A percentile compares a stretch with the other conserved stretches of the same genome.
phyloP scores from a whole-genome alignment of 805 yeast genomes.

The Candida pseudoglaebosa region DNA sequence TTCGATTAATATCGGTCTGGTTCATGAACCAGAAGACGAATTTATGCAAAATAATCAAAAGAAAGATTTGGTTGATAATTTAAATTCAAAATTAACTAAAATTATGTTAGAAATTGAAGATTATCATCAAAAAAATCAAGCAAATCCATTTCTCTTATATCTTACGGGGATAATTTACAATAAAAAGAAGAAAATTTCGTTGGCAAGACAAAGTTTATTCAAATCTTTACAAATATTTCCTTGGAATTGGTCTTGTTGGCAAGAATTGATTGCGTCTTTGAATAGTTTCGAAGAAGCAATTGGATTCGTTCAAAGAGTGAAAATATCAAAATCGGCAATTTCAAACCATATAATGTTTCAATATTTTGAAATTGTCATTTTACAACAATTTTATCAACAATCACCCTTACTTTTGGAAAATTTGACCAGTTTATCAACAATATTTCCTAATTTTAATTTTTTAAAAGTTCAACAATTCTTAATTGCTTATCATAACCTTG shows the following conservation, averaged over 20 bases:
- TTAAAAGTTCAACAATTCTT: slow-evolving; percentile 80
- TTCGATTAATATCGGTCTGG: slow-evolving; percentile 41
- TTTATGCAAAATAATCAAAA: slow-evolving; percentile 16
- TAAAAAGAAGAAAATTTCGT: slow-evolving; percentile 54
- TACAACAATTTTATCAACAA: slow-evolving; percentile 78
- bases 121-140: slow-evolving; percentile 25
- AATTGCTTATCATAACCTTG: slow-evolving; percentile 77
- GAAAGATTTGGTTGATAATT: slow-evolving; percentile 9
- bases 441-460: slow-evolving; percentile 72
- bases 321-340: slow-evolving; percentile 30
- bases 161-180: slow-evolving; percentile 65
- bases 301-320: slow-evolving; percentile 32
- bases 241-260: slow-evolving; percentile 93
- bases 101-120: slow-evolving; percentile 39
- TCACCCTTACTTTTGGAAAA: slow-evolving; percentile 48
- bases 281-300: slow-evolving; percentile 59
- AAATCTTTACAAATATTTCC: slow-evolving; percentile 68
- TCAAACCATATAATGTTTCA: slow-evolving; percentile 31
- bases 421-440: slow-evolving; percentile 43
- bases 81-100: slow-evolving; percentile 27
- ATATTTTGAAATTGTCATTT: slow-evolving; percentile 62
- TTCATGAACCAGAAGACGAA: slow-evolving; percentile 15
- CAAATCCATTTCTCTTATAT: slow-evolving; percentile 62
- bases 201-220: slow-evolving; percentile 60
- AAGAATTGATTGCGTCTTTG: slow-evolving; percentile 64